phyloP scores from a whole-genome alignment of 2,329 filamentous ascomycete genomes.

The Neopestalotiopsis sp. region DNA sequence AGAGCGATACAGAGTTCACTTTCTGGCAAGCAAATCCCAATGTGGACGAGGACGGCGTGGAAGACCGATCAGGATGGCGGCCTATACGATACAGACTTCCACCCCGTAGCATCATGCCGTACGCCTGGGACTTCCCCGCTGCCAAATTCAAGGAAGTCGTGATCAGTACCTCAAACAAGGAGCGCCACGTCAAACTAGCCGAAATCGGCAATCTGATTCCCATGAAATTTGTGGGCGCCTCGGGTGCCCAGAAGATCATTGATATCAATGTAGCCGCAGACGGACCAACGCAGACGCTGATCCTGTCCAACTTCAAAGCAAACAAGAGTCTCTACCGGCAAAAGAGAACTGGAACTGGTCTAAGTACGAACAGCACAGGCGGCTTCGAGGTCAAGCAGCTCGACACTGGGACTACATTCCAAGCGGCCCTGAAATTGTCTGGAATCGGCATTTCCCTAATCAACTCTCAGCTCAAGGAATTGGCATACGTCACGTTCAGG shows the following conservation, averaged over 20 bases:
- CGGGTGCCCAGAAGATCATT: conserved; percentile 82
- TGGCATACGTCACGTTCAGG: conserved; percentile 91
- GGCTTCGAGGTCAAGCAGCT: conserved; percentile 95
- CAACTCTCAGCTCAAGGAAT: conserved; percentile 88
- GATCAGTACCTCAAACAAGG: conserved; percentile 77
- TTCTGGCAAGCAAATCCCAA: conserved; percentile 97
- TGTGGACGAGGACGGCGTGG: conserved; percentile 85
- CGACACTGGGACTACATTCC: conserved; percentile 87
- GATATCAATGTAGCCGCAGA: conserved; percentile 96
- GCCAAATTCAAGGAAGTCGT: conserved; percentile 96
- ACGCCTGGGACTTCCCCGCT: conserved; percentile 98
- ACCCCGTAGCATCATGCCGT: conserved; percentile 97
- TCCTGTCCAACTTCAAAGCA: conserved; percentile 90
- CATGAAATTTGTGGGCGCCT: conserved; percentile 80
- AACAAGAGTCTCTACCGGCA: conserved; percentile 88
- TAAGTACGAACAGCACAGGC: conserved; percentile 59
- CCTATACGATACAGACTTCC: conserved; percentile 92
- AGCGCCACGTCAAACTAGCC: conserved; percentile 90
- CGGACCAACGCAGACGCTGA: conserved; percentile 92
- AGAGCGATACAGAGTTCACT: conserved; percentile 94
- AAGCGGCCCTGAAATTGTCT: conserved; percentile 84
- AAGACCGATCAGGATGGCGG: conserved; percentile 87
- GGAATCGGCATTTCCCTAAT: conserved; percentile 93
- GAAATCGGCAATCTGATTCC: conserved; percentile 97
- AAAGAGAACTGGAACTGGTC: conserved; percentile 55